phyloP scores from a whole-genome alignment of 2,329 filamentous ascomycete genomes.

The Amylocarpus encephaloides region DNA sequence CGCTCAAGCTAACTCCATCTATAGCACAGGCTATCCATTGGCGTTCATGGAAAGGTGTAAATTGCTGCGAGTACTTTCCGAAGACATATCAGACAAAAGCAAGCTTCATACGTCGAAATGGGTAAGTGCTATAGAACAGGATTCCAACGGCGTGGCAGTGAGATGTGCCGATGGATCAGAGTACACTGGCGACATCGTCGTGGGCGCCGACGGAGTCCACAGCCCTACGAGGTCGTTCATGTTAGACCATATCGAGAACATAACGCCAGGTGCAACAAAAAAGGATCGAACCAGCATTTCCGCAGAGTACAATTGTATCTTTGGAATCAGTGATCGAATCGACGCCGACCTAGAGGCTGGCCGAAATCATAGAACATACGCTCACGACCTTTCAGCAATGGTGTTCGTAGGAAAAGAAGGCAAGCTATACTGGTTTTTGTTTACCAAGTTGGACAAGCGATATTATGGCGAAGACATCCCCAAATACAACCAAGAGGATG shows the following conservation, averaged over 20 bases:
- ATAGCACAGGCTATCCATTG: conserved; percentile 20
- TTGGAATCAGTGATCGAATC: not conserved
- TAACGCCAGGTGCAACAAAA: not conserved
- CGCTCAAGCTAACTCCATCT: too few species aligned
- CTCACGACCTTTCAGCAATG: not conserved
- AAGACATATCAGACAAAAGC: conserved; percentile 13
- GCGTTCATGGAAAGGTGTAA: conserved; percentile 11
- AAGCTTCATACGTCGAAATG: conserved; percentile 23
- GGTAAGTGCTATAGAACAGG: conserved; percentile 13
- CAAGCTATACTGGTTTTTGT: conserved; percentile 2
- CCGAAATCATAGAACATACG: not conserved
- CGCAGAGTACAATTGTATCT: not conserved
- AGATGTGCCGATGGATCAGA: conserved; percentile 18
- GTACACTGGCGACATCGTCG: conserved; percentile 22
- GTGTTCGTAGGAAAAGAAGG: not conserved
- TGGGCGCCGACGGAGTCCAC: conserved; percentile 27
- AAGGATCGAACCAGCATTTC: not conserved
- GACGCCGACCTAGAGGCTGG: not conserved
- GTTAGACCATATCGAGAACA: not conserved
- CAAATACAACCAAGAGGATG: conserved; percentile 1
- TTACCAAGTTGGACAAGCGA: not conserved
- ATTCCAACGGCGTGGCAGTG: conserved; percentile 13
- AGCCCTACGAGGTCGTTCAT: conserved; percentile 19
- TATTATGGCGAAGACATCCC: not conserved
- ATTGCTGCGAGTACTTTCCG: conserved; percentile 15